Evolutionary conservation across 2,329 filamentous ascomycete genomes (phyloP).

Genomic region (Sclerotinia sclerotiorum): DNA sequence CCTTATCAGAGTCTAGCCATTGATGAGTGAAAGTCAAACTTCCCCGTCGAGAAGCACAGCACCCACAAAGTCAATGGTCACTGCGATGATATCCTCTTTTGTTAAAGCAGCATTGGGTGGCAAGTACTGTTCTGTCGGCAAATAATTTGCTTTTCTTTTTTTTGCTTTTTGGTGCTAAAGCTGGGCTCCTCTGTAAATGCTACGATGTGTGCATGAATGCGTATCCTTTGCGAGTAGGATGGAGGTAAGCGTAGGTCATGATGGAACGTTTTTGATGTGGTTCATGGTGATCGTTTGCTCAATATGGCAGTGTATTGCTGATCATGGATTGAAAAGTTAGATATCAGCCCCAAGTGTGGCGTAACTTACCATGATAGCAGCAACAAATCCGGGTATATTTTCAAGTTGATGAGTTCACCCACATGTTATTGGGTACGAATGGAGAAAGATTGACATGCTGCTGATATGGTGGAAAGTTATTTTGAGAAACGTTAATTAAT

Average conservation of each 20-base stretch:
- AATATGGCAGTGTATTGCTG: constrained; percentile 3
- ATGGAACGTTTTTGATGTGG: constrained; percentile 1
- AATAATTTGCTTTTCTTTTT: neutral
- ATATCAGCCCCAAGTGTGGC: constrained; percentile 18
- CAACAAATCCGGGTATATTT: neutral
- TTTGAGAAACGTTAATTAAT: neutral
- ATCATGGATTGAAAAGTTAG: neutral
- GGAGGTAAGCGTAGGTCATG: constrained; percentile 1
- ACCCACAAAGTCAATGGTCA: neutral
- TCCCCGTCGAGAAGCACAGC: neutral
- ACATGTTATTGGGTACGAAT: neutral
- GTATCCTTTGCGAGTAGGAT: neutral
- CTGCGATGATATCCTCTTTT: neutral
- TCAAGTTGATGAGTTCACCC: neutral
- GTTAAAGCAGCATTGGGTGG: constrained; percentile 22
- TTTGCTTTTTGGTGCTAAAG: neutral
- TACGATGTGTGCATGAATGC: neutral
- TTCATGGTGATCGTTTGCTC: constrained; percentile 13
- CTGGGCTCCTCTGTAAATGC: constrained; percentile 12
- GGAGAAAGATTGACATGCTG: neutral
- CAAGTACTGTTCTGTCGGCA: constrained; percentile 7
- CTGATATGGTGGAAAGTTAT: neutral
- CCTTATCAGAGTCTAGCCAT: neutral
- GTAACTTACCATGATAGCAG: neutral
- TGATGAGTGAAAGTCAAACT: neutral